These are phyloP conservation scores for Luvunga scandens DNA, from an alignment of 345 rosid species.

Conservation along the genomic window DNA sequence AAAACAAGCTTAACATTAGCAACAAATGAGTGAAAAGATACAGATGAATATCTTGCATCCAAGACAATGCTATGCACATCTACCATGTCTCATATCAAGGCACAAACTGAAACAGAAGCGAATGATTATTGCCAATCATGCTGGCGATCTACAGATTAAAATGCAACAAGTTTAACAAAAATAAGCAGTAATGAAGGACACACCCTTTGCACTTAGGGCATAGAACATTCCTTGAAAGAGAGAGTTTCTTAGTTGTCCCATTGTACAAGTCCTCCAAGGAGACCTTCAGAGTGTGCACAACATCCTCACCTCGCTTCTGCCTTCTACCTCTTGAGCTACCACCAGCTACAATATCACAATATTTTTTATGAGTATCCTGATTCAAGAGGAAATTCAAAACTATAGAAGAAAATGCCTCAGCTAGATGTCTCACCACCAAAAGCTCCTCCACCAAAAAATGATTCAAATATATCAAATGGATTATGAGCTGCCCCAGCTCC, in stretches of 20 bases:
- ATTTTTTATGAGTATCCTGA: not conserved
- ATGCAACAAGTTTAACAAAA: not conserved
- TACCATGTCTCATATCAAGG: not conserved
- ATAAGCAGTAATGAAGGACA: not conserved
- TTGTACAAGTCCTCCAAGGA: slow-evolving; percentile 64
- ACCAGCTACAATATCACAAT: slow-evolving; percentile 33
- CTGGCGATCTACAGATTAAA: not conserved
- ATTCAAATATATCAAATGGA: slow-evolving; percentile 62
- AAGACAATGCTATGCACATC: not conserved
- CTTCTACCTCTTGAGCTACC: slow-evolving; percentile 55
- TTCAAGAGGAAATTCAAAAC: slow-evolving; percentile 2
- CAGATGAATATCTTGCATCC: not conserved
- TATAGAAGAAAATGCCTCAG: not conserved
- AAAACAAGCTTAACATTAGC: not conserved
- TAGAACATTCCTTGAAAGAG: slow-evolving; percentile 46
- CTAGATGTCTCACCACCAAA: slow-evolving; percentile 39
- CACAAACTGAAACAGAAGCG: not conserved
- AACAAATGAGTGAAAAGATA: not conserved
- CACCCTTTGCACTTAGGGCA: slow-evolving; percentile 68
- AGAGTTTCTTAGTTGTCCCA: slow-evolving; percentile 58
- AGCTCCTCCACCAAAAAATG: slow-evolving; percentile 47
- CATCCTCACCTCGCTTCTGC: slow-evolving; percentile 60
- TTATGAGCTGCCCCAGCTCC: slow-evolving; percentile 48
- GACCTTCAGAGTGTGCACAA: slow-evolving; percentile 45
- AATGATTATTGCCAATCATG: not conserved